These are phyloP conservation scores for Oenanthe sinensis DNA, from an alignment of 129 eudicot species.

Conservation along the genomic window DNA sequence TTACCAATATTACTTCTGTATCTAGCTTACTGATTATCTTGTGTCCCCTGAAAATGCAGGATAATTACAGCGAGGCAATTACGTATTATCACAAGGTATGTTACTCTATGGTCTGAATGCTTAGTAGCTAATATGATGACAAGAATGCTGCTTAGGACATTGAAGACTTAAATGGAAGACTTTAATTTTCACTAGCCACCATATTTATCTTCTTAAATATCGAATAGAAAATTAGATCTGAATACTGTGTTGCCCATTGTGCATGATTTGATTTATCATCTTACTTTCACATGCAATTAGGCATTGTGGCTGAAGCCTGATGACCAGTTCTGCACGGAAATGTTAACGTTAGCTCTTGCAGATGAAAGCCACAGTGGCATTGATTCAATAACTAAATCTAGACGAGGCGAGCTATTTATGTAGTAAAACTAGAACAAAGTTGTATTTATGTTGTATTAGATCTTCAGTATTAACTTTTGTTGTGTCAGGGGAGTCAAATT, in stretches of 20 bases:
- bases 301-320: slow-evolving; percentile 87
- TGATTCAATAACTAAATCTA: slow-evolving; percentile 25
- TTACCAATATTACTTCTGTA: neutral
- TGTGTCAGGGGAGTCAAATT: neutral
- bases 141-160: neutral
- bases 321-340: slow-evolving; percentile 89
- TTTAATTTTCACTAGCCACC: neutral
- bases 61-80: slow-evolving; percentile 65
- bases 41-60: slow-evolving; percentile 32
- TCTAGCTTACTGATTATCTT: neutral
- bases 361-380: slow-evolving; percentile 60
- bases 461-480: neutral
- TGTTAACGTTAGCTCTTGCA: slow-evolving; percentile 73
- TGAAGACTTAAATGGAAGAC: neutral
- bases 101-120: neutral
- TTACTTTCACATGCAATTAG: slow-evolving; percentile 20
- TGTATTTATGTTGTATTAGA: slow-evolving; percentile 6
- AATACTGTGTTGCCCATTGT: neutral
- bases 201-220: neutral
- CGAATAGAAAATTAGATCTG: neutral
- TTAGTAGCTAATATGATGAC: neutral
- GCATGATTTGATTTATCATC: neutral
- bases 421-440: neutral
- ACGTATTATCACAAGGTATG: slow-evolving; percentile 79
- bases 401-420: slow-evolving; percentile 18